Conservation (phyloP, 768 basidiomycete genomes). For the Mycena filopes region DNA sequence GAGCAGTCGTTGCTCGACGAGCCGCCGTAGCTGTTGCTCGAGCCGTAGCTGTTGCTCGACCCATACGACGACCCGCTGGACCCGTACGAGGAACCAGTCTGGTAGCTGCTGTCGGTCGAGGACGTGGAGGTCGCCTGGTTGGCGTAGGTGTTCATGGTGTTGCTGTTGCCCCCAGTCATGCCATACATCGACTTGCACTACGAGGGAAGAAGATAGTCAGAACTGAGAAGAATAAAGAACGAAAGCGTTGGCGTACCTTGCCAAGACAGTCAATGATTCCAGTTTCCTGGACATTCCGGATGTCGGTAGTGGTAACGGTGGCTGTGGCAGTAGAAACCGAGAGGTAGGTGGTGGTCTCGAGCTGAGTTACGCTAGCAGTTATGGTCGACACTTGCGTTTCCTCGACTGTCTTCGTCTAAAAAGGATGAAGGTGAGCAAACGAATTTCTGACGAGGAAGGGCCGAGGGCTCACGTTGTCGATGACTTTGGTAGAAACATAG, state of each 20-base stretch:
- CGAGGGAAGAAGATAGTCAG: slow-evolving; percentile 22
- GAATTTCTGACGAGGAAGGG: too few species aligned
- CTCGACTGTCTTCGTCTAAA: slow-evolving; percentile 68
- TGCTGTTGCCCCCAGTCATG: slow-evolving; percentile 62
- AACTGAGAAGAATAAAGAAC: slow-evolving; percentile 9
- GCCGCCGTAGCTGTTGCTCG: slow-evolving; percentile 10
- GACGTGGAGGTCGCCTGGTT: slow-evolving; percentile 11
- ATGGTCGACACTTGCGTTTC: slow-evolving; percentile 63
- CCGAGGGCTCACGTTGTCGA: too few species aligned
- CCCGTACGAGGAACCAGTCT: background rate
- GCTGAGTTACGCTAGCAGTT: slow-evolving; percentile 57
- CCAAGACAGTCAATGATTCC: slow-evolving; percentile 65
- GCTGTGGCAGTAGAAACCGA: slow-evolving; percentile 60
- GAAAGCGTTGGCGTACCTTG: slow-evolving; percentile 46
- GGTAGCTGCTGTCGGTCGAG: background rate
- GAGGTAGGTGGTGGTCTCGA: slow-evolving; percentile 63
- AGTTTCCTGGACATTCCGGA: slow-evolving; percentile 57
- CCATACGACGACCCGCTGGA: background rate
- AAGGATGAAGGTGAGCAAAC: slow-evolving; percentile 10
- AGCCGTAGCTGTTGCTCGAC: slow-evolving; percentile 11
- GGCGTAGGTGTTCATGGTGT: slow-evolving; percentile 57
- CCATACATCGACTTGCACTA: slow-evolving; percentile 71
- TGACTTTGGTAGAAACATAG: slow-evolving; percentile 65
- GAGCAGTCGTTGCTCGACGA: slow-evolving; percentile 23
- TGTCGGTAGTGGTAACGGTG: slow-evolving; percentile 53